Conservation (phyloP, 73 alveolate species). For the Paramecium pentaurelia region DNA sequence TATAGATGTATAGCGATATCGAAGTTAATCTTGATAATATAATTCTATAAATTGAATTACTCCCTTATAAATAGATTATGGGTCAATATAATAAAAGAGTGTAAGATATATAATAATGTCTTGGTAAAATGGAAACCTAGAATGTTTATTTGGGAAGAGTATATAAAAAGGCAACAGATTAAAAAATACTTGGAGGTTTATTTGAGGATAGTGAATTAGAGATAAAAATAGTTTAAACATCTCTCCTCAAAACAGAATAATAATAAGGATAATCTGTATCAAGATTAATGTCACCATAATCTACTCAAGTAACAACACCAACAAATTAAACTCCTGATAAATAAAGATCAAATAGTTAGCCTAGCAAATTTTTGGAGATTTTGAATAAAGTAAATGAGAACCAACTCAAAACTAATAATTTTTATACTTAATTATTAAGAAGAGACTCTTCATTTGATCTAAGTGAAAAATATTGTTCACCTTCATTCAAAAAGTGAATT, state of each 20-base stretch:
- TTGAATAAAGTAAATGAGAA: slow-evolving; percentile 37
- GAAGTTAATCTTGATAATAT: slow-evolving; percentile 36
- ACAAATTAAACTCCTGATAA: slow-evolving; percentile 45
- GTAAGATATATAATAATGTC: neutral
- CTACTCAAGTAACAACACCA: slow-evolving; percentile 29
- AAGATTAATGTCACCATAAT: neutral
- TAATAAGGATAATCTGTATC: neutral
- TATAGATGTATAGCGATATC: slow-evolving; percentile 25
- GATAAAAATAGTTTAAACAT: neutral
- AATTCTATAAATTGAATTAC: neutral
- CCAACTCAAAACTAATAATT: slow-evolving; percentile 11
- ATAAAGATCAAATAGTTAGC: slow-evolving; percentile 21
- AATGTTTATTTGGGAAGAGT: slow-evolving; percentile 19
- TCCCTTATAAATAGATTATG: neutral
- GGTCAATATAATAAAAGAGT: slow-evolving; percentile 34
- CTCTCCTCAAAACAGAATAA: neutral
- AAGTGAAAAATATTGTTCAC: slow-evolving; percentile 39
- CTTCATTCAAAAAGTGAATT: neutral
- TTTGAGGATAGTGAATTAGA: slow-evolving; percentile 19
- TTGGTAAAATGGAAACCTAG: neutral
- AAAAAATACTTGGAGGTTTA: slow-evolving; percentile 12
- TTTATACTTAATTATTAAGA: neutral
- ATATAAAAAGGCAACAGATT: neutral
- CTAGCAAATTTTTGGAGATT: slow-evolving; percentile 14
- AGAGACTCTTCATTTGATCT: slow-evolving; percentile 12